Evolutionary conservation across 2,329 filamentous ascomycete genomes (phyloP).

Genomic region (Pseudogymnoascus sp.): DNA sequence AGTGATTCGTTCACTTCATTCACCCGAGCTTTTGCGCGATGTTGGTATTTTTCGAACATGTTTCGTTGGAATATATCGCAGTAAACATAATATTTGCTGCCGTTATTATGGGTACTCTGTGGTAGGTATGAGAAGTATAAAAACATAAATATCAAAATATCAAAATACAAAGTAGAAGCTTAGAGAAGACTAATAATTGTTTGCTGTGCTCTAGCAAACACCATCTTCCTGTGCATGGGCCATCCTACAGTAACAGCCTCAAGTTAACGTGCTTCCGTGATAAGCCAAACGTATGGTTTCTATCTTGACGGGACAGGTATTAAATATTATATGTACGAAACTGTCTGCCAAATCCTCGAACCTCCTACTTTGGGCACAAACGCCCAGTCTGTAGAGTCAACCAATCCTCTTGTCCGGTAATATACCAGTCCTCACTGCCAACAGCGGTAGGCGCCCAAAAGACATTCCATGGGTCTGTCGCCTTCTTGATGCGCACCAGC

Average conservation of each 20-base stretch:
- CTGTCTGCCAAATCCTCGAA: neutral
- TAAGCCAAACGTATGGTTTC: neutral
- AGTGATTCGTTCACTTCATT: neutral
- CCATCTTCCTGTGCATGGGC: neutral
- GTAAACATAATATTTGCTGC: neutral
- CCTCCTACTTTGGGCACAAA: neutral
- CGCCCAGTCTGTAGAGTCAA: neutral
- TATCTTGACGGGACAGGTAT: neutral
- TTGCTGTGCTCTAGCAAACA: neutral
- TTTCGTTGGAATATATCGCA: neutral
- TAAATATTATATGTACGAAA: neutral
- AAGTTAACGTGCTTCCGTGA: neutral
- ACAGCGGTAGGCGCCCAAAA: constrained; percentile 15
- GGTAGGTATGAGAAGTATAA: neutral
- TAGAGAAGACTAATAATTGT: neutral
- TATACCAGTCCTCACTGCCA: constrained; percentile 11
- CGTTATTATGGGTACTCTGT: neutral
- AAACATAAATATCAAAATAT: neutral
- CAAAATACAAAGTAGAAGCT: neutral
- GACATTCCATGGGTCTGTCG: constrained; percentile 13
- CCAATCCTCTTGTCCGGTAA: neutral
- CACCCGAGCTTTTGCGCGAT: neutral
- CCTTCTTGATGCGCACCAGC: constrained; percentile 15
- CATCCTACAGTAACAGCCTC: neutral
- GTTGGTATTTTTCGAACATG: neutral